Base-by-base conservation (phyloP, 345 rosid genomes). In the Citrus glauca region DNA sequence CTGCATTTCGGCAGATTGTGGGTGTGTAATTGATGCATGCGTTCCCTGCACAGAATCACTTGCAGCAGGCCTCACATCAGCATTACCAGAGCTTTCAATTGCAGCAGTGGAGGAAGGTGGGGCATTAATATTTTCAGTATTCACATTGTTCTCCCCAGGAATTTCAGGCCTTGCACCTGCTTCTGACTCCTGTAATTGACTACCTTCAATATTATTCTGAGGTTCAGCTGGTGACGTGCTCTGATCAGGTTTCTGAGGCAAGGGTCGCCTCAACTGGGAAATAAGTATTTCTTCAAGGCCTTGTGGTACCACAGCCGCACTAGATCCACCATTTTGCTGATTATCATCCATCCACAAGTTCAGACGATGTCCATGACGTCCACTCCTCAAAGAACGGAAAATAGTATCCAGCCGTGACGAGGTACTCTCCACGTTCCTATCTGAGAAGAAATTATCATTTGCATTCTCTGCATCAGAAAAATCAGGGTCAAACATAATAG, bases 211-310 rank as follows among this genome's bases (percentile, higher is more conserved):
- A 64, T 87, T 89, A 74, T 59, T 73, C 81, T 88, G 90, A 74
- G 85, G 86, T 75, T 89, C 93, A 72, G 74, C 86, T 9, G 66
- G 61, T 68, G 86, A 80, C 10, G 85, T 53, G 69, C 83, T 88
- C 66, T 85, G 95, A 71, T 88, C 94, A 81, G 91, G 83, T 77
- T 86, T 89, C 75, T 89, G 94, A n/a, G 87, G 66, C 78, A 80
- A 80, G 42, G 98, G 92, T 74, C 87, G 89, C 82, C 94, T 91
- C 86, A 95, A 79, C 83, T 90, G 99, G 63, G 98, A 92, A 82
- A 95, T 87, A 78, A 95, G 94, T 82, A 92, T 82, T 67, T 95
- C 99, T 86, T 95, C 99, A 80, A 95, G 97, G 72, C 93, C 98
- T 78, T 85, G 94, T 28, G 99, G 97, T 71, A 95, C 78, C 17